Evolutionary conservation across 345 rosid species (phyloP), one percentile per base, ranked within the genome.

Genomic region (Angophora floribunda): DNA sequence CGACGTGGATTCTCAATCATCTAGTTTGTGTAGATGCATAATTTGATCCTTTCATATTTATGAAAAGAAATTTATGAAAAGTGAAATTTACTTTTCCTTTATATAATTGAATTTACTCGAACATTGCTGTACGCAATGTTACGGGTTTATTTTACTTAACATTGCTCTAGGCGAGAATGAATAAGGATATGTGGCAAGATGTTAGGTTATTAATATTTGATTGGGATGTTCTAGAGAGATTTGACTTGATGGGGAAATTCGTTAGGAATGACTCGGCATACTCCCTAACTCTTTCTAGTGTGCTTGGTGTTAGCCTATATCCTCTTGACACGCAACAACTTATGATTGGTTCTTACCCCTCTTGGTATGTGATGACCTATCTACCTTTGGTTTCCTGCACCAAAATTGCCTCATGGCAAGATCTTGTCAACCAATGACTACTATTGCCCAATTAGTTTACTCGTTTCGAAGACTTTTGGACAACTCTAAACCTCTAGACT

Each of bases 261-360:
- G 6, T 63, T 13, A 63, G 36, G 1, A 0, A 13, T 63, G 36
- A n/a, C 36, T 63, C 2, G 36, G 15, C 15, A n/a, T n/a, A 63
- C 13, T 63, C 17, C 75, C 2, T 13, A n/a, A n/a, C 9, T n/a
- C 0, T 63, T 63, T n/a, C 36, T 63, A n/a, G 4, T 63, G 36
- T n/a, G 75, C 16, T 63, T n/a, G 7, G 2, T 15, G 4, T 4
- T 0, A 0, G 36, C 15, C 16, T 16, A 7, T 1, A 0, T 13
- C 36, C 36, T 63, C 75, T 63, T 63, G 75, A 63, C 36, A 26
- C 14, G 14, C 14, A 5, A 63, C 17, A 63, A n/a, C 1, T 63
- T 63, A 63, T 13, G 75, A 63, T n/a, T 0, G 0, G 36, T 17
- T 9, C 0, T 63, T 63, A 17, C 75, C 75, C 9, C 41, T 6